phyloP scores from a whole-genome alignment of 306 rosid genomes.

The Purshia tridentata region DNA sequence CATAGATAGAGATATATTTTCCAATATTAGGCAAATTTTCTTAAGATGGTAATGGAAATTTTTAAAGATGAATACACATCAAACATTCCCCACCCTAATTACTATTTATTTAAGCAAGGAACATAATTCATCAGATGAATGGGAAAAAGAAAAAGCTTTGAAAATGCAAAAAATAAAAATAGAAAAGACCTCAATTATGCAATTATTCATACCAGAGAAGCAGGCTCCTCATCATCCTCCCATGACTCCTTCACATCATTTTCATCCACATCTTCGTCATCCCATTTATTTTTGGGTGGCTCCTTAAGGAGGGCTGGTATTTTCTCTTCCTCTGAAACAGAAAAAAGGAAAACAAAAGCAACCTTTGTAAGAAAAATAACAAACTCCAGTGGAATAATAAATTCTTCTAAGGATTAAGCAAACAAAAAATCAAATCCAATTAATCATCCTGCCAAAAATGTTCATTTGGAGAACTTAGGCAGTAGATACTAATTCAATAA shows the following conservation, averaged over 20 bases:
- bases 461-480: not conserved
- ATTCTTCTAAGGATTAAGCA: not conserved
- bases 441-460: not conserved
- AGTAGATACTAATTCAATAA: not conserved
- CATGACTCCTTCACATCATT: conserved; percentile 87
- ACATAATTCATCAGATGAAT: not conserved
- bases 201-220: conserved; percentile 52
- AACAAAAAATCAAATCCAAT: not conserved
- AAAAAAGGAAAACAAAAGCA: conserved; percentile 1
- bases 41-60: too few relatives aligned
- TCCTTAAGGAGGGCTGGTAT: conserved; percentile 52
- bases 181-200: not conserved
- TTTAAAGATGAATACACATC: not conserved
- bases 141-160: not conserved
- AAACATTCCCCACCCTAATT: not conserved
- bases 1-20: not conserved
- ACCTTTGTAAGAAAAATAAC: conserved; percentile 9
- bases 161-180: not conserved
- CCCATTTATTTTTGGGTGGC: conserved; percentile 67
- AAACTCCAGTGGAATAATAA: not conserved
- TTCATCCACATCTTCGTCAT: conserved; percentile 85
- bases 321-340: conserved; percentile 59
- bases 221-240: conserved; percentile 93
- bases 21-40: too few relatives aligned
- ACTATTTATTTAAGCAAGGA: not conserved